Percentiles rank a stretch among this genome's conserved stretches.
Evolutionary conservation across 2,329 filamentous ascomycete species (phyloP).

Genomic region (Penicillium sp.): DNA sequence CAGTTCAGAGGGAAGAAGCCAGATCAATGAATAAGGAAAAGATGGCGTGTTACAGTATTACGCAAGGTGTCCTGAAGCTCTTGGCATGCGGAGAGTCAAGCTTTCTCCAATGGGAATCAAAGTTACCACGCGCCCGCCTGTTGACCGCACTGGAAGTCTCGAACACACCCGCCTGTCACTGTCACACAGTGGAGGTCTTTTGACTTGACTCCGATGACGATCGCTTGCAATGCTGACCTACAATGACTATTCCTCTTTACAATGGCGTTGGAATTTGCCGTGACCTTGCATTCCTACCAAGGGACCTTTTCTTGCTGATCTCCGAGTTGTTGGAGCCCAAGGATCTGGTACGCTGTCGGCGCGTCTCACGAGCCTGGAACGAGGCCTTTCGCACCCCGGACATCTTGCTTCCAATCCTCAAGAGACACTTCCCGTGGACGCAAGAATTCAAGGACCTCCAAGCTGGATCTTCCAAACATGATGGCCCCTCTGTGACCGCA

Average conservation of each 20-base stretch:
- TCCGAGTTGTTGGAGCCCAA: slow-evolving; percentile 53
- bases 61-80: slow-evolving; percentile 49
- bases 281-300: slow-evolving; percentile 51
- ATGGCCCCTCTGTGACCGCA: background rate
- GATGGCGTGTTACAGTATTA: slow-evolving; percentile 19
- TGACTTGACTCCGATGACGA: background rate
- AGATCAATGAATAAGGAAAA: slow-evolving; percentile 5
- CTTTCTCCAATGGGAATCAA: slow-evolving; percentile 22
- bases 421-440: slow-evolving; percentile 57
- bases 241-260: slow-evolving; percentile 14
- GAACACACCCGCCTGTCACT: too few species aligned
- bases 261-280: slow-evolving; percentile 9
- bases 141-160: background rate
- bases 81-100: slow-evolving; percentile 39
- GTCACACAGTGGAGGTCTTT: too few species aligned
- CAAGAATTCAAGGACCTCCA: slow-evolving; percentile 55
- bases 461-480: slow-evolving; percentile 3
- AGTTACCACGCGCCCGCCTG: slow-evolving; percentile 4
- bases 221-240: background rate
- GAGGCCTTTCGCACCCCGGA: slow-evolving; percentile 55
- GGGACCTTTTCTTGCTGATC: slow-evolving; percentile 62
- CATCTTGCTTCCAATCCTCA: slow-evolving; percentile 54
- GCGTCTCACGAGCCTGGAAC: slow-evolving; percentile 56
- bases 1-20: slow-evolving; percentile 1
- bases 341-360: slow-evolving; percentile 57